A percentile compares a stretch with the other conserved stretches of the same genome.
Conservation (phyloP, 2,329 filamentous ascomycete species). For the Alternaria brassicicola region DNA sequence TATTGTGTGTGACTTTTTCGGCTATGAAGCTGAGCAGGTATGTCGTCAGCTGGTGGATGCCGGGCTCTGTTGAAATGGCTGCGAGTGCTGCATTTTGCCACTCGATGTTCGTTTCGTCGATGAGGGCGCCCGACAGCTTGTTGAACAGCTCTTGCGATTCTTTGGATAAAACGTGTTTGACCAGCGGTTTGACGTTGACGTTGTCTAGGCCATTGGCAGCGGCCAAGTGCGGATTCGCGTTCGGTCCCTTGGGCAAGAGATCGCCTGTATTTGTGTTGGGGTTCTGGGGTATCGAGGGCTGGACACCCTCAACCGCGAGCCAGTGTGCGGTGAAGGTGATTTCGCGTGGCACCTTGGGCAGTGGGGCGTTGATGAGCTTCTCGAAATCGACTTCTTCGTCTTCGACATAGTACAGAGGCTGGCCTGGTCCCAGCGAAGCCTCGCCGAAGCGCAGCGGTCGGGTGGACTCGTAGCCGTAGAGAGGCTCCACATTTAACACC, state of each 20-base stretch:
- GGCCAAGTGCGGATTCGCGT: slow-evolving; percentile 82
- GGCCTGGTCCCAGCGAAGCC: slow-evolving; percentile 88
- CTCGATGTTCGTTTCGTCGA: slow-evolving; percentile 87
- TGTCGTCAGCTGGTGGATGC: slow-evolving; percentile 91
- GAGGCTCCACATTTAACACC: slow-evolving; percentile 88
- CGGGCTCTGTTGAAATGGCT: slow-evolving; percentile 85
- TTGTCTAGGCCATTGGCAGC: slow-evolving; percentile 84
- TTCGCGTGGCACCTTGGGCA: slow-evolving; percentile 93
- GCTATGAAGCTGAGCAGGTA: slow-evolving; percentile 97
- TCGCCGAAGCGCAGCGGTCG: slow-evolving; percentile 89
- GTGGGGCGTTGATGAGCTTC: slow-evolving; percentile 93
- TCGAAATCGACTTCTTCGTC: slow-evolving; percentile 99
- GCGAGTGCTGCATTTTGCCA: slow-evolving; percentile 84
- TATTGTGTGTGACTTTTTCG: slow-evolving; percentile 91
- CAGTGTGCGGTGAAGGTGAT: slow-evolving; percentile 95
- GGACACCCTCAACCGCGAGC: slow-evolving; percentile 96
- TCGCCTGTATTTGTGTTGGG: slow-evolving; percentile 88
- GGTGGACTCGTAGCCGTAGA: slow-evolving; percentile 95
- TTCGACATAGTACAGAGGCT: slow-evolving; percentile 95
- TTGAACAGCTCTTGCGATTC: slow-evolving; percentile 97
- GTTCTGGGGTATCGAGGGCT: slow-evolving; percentile 95
- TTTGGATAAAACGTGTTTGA: slow-evolving; percentile 95
- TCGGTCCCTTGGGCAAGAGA: slow-evolving; percentile 85
- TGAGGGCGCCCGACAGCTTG: slow-evolving; percentile 85
- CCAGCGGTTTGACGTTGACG: slow-evolving; percentile 81